Base-by-base conservation (phyloP, 78 protist species). In the Dictyostelium capitatum region DNA sequence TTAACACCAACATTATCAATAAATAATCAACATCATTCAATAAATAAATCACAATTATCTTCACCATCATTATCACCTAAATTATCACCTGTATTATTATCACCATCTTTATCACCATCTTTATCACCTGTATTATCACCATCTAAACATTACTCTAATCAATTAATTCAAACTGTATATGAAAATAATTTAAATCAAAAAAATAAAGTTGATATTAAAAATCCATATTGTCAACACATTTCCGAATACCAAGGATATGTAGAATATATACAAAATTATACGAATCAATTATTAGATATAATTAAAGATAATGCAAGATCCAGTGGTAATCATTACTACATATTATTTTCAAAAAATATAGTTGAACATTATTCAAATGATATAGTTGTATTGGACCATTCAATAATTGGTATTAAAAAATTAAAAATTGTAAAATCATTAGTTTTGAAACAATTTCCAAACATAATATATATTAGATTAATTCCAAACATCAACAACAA, bases 361-460 rank as follows among this genome's bases (percentile, higher is more conserved):
- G 25, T 59, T n/a, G 69, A 59, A 59, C 69, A 59, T 59, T 59
- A 59, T 23, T 59, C 69, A 59, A 59, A 59, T 59, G 69, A 59
- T 59, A 59, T 59, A 23, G 69, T 59, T n/a, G 69, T 59, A 59
- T 59, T 59, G 11, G 69, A 59, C 11, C 69, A 59, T 59, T 59
- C 69, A 59, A 59, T 59, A 59, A 59, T 59, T 19, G 69, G 69
- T 59, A 59, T 59, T n/a, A 59, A 59, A 59, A 59, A 59, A 59
- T 59, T 59, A 59, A 59, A 59, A 59, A 59, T 59, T 59, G 69
- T 59, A 8, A 59, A 59, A 23, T 59, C 69, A 23, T 59, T 59
- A 25, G 25, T 59, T 8, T 30, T 59, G 9, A 59, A 59, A 23
- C 32, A 59, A 59, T 59, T 9, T 59, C n/a, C 69, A 20, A 59